phyloP scores from a whole-genome alignment of 2,329 filamentous ascomycete genomes.

The Chaetomium sp. region DNA sequence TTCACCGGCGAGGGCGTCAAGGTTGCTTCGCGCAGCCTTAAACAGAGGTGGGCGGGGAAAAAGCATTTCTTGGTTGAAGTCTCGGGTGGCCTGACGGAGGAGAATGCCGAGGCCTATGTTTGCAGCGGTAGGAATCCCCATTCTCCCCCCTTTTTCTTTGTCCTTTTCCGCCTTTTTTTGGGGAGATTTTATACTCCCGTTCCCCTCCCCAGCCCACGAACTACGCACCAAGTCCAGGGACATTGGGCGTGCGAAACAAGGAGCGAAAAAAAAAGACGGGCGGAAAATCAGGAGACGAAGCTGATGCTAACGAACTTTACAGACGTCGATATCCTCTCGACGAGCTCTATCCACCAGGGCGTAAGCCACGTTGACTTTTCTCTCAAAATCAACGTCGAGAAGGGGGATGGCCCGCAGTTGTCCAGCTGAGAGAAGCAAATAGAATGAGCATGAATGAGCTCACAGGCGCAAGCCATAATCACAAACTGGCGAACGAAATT shows the following conservation, averaged over 20 bases:
- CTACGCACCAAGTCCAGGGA: too few species aligned
- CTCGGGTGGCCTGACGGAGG: slow-evolving; percentile 78
- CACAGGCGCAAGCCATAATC: too few species aligned
- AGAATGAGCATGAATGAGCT: neutral
- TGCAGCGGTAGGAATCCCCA: slow-evolving; percentile 50
- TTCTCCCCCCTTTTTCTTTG: slow-evolving; percentile 10
- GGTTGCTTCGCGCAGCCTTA: slow-evolving; percentile 65
- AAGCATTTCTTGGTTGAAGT: slow-evolving; percentile 79
- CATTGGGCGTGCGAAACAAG: too few species aligned
- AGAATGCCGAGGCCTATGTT: slow-evolving; percentile 79
- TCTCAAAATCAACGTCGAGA: slow-evolving; percentile 65
- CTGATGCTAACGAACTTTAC: slow-evolving; percentile 21
- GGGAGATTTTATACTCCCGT: too few species aligned
- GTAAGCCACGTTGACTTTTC: slow-evolving; percentile 93
- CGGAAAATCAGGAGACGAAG: neutral
- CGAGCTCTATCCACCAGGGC: slow-evolving; percentile 94
- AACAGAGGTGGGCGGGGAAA: slow-evolving; percentile 71
- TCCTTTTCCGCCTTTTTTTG: too few species aligned
- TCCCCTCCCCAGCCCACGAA: too few species aligned
- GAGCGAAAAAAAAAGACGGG: too few species aligned
- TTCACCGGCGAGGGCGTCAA: slow-evolving; percentile 76
- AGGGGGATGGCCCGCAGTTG: slow-evolving; percentile 18
- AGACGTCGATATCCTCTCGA: slow-evolving; percentile 94
- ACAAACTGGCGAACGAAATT: too few species aligned
- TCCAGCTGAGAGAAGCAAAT: slow-evolving; percentile 12